phyloP scores from a whole-genome alignment of 2,329 filamentous ascomycete species.

The Colletotrichum lentis region DNA sequence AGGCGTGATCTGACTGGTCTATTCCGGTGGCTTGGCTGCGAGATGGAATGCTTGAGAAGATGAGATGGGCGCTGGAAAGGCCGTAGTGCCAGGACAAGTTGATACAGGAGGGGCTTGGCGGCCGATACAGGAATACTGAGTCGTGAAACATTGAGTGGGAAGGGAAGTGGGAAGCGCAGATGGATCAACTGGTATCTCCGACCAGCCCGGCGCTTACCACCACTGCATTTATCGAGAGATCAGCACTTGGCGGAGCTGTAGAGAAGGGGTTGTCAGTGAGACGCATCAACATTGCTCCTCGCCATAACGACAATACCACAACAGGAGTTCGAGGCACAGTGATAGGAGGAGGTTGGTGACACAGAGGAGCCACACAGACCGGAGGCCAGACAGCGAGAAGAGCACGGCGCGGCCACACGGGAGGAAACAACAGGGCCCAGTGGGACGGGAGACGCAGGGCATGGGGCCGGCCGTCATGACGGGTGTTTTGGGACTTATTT shows the following conservation, averaged over 20 bases:
- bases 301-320: neutral
- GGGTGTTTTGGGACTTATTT: conserved; percentile 32
- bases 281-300: neutral
- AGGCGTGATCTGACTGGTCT: conserved; percentile 30
- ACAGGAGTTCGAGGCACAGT: neutral
- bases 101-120: conserved; percentile 34
- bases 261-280: too few species aligned
- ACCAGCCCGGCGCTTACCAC: conserved; percentile 21
- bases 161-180: conserved; percentile 29
- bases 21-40: conserved; percentile 24
- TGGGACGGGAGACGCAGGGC: conserved; percentile 23
- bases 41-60: conserved; percentile 35
- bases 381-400: conserved; percentile 4
- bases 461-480: conserved; percentile 25
- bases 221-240: neutral
- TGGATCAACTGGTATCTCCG: conserved; percentile 33
- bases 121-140: conserved; percentile 24
- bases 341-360: neutral
- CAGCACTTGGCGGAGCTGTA: neutral
- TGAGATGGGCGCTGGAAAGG: conserved; percentile 23
- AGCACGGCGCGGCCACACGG: conserved; percentile 14
- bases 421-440: conserved; percentile 22
- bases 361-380: neutral
- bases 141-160: conserved; percentile 34
- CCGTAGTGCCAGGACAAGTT: conserved; percentile 19